Percentiles rank a stretch among this genome's conserved stretches.
Conservation (phyloP, 2,329 filamentous ascomycete genomes). For the Fusarium vanettenii region DNA sequence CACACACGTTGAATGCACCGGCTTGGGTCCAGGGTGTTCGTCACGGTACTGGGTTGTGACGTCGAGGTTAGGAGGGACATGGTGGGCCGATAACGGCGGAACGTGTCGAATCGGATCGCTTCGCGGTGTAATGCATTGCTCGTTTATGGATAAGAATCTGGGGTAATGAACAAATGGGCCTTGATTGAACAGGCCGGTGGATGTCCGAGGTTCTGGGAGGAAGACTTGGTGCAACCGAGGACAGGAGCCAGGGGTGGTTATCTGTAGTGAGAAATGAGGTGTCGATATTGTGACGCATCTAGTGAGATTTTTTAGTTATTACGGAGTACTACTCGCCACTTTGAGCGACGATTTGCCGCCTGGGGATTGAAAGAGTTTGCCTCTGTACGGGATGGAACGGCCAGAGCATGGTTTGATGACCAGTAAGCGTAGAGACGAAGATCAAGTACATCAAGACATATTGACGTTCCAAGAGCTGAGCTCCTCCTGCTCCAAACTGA, state of each 20-base stretch:
- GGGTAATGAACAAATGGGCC: not conserved
- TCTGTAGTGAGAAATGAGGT: not conserved
- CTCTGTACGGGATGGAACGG: not conserved
- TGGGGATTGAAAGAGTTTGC: not conserved
- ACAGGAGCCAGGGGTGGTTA: not conserved
- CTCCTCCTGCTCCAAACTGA: not conserved
- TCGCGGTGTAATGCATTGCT: not conserved
- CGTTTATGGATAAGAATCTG: not conserved
- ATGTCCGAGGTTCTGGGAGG: not conserved
- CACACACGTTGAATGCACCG: not conserved
- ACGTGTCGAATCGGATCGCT: not conserved
- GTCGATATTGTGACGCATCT: not conserved
- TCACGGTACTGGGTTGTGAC: not conserved
- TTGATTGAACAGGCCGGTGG: not conserved
- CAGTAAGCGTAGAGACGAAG: not conserved
- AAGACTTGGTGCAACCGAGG: not conserved
- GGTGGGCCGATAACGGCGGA: not conserved
- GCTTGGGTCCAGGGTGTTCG: not conserved
- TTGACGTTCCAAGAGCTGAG: not conserved
- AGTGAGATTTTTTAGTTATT: not conserved
- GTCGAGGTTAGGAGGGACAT: not conserved
- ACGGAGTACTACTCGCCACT: not conserved
- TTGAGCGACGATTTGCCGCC: not conserved
- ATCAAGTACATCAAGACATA: not conserved
- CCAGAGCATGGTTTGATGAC: not conserved